A percentile compares a stretch with the other conserved stretches of the same genome.
These are phyloP conservation scores for Apiotrichum sp. DNA, from an alignment of 1,284 basidiomycete species.

Conservation along the genomic window DNA sequence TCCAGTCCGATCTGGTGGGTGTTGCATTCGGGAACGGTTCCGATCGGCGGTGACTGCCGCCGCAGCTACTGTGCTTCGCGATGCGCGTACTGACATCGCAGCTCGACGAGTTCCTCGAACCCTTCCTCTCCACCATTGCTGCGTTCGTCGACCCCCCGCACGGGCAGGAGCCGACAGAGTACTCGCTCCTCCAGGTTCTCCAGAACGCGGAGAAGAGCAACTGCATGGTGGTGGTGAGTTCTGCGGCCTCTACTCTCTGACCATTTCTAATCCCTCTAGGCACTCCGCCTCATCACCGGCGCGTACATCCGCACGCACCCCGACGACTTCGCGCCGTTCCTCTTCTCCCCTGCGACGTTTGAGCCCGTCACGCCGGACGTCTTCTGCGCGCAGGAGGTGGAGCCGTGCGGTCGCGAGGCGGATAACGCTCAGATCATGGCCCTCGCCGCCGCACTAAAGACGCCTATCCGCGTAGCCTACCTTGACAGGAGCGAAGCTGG, in stretches of 20 bases:
- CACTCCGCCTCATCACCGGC: conserved; percentile 69
- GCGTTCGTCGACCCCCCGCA: conserved; percentile 27
- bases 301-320: conserved; percentile 67
- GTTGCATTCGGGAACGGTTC: too few relatives aligned
- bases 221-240: conserved; percentile 39
- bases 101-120: conserved; percentile 42
- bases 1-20: conserved; percentile 59
- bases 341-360: conserved; percentile 66
- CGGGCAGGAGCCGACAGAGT: conserved; percentile 44
- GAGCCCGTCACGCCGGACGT: conserved; percentile 56
- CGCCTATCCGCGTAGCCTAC: conserved; percentile 71
- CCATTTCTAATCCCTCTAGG: conserved; percentile 13
- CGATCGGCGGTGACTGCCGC: too few relatives aligned
- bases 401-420: conserved; percentile 76
- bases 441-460: conserved; percentile 60
- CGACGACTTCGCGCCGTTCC: conserved; percentile 62
- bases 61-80: conserved; percentile 18
- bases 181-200: conserved; percentile 33
- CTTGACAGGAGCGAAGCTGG: conserved; percentile 57
- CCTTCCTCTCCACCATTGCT: conserved; percentile 30
- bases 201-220: conserved; percentile 43
- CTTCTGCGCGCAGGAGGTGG: conserved; percentile 72
- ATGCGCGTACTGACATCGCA: conserved; percentile 4
- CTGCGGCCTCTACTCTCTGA: background rate
- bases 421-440: conserved; percentile 82